phyloP scores from a whole-genome alignment of 768 basidiomycete genomes.

The Boletus reticulatus region DNA sequence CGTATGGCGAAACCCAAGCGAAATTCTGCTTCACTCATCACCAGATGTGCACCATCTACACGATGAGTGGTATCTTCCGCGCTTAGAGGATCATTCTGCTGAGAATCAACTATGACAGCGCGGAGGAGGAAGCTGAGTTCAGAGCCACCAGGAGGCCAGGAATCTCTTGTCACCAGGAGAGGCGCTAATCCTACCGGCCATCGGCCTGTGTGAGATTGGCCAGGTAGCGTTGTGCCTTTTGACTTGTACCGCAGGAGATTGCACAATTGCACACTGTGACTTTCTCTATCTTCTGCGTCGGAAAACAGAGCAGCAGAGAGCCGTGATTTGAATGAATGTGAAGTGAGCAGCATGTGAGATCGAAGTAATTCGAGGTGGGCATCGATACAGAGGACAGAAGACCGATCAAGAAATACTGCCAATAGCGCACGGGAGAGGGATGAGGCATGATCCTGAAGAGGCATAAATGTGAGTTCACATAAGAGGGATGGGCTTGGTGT shows the following conservation, averaged over 20 bases:
- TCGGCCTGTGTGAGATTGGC: slow-evolving; percentile 20
- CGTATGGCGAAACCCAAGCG: slow-evolving; percentile 83
- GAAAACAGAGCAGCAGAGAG: slow-evolving; percentile 75
- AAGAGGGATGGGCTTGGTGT: slow-evolving; percentile 65
- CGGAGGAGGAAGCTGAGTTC: slow-evolving; percentile 82
- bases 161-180: slow-evolving; percentile 65
- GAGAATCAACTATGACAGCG: slow-evolving; percentile 82
- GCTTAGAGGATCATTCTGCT: slow-evolving; percentile 37
- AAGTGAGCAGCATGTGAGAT: slow-evolving; percentile 72
- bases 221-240: slow-evolving; percentile 17
- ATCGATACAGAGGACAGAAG: slow-evolving; percentile 64
- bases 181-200: slow-evolving; percentile 76
- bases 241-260: slow-evolving; percentile 23
- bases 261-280: slow-evolving; percentile 26
- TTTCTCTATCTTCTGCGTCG: slow-evolving; percentile 55
- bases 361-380: slow-evolving; percentile 67
- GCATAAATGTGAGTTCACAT: slow-evolving; percentile 58
- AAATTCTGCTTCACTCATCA: slow-evolving; percentile 63
- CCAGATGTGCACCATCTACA: slow-evolving; percentile 34
- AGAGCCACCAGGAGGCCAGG: slow-evolving; percentile 86
- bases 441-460: slow-evolving; percentile 59
- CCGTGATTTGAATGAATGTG: slow-evolving; percentile 69
- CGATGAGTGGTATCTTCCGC: slow-evolving; percentile 24
- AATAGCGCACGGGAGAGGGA: slow-evolving; percentile 68
- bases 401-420: slow-evolving; percentile 58